phyloP scores from a whole-genome alignment of 2,329 filamentous ascomycete species.

The Stachybotrys chartarum region DNA sequence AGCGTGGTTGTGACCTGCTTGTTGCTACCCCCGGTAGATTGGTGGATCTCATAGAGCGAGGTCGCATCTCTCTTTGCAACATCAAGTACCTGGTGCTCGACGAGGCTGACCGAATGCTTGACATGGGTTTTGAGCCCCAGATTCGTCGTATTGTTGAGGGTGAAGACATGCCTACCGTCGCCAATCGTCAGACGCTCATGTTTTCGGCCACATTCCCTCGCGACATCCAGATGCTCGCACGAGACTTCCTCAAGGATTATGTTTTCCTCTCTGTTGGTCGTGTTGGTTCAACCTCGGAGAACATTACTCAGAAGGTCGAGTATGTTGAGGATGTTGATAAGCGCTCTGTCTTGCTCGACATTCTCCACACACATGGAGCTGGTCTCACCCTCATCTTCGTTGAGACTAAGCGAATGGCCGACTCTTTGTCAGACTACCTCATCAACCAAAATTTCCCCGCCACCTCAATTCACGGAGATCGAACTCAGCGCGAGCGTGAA shows the following conservation, averaged over 20 bases:
- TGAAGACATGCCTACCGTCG: slow-evolving; percentile 88
- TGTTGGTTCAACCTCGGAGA: slow-evolving; percentile 99
- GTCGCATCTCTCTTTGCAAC: slow-evolving; percentile 93
- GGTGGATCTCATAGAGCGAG: slow-evolving; percentile 96
- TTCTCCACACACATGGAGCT: slow-evolving; percentile 85
- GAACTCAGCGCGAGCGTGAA: slow-evolving; percentile 98
- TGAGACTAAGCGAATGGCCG: slow-evolving; percentile 99
- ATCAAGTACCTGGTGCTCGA: slow-evolving; percentile 99
- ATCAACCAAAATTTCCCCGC: slow-evolving; percentile 98
- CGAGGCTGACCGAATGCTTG: slow-evolving; percentile 99
- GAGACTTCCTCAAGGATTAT: slow-evolving; percentile 98
- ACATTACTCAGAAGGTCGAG: slow-evolving; percentile 98
- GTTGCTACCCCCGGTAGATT: slow-evolving; percentile 96
- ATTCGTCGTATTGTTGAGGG: slow-evolving; percentile 97
- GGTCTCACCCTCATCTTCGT: slow-evolving; percentile 96
- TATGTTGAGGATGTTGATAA: slow-evolving; percentile 97
- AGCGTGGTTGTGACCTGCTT: slow-evolving; percentile 91
- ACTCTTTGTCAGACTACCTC: slow-evolving; percentile 93
- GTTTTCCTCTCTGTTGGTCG: slow-evolving; percentile 97
- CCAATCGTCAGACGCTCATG: slow-evolving; percentile 94
- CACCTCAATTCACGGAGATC: slow-evolving; percentile 97
- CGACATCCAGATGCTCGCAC: slow-evolving; percentile 97
- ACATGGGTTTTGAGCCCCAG: slow-evolving; percentile 99
- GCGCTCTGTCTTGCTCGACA: slow-evolving; percentile 94
- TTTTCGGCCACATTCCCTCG: slow-evolving; percentile 99